Evolutionary conservation across 1,139 yeast genomes (phyloP).

Genomic region (Petasospora fabianii): DNA sequence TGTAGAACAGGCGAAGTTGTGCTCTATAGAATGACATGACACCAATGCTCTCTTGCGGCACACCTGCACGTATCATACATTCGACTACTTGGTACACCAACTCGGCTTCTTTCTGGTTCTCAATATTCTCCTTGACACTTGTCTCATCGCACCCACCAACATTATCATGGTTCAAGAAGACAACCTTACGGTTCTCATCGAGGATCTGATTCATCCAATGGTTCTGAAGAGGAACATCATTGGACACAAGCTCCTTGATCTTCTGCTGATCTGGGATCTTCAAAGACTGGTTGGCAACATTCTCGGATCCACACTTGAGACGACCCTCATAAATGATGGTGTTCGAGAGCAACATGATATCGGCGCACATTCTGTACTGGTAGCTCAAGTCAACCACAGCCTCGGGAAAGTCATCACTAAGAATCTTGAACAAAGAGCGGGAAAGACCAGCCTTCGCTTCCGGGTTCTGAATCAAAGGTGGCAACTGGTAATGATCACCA

Average conservation of each 20-base stretch:
- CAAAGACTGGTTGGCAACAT: slow-evolving; percentile 57
- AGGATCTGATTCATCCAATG: slow-evolving; percentile 46
- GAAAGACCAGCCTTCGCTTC: slow-evolving; percentile 68
- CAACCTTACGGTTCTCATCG: slow-evolving; percentile 52
- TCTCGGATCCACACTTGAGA: slow-evolving; percentile 67
- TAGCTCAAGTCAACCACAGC: slow-evolving; percentile 70
- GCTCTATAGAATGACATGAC: slow-evolving; percentile 87
- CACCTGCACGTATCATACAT: slow-evolving; percentile 58
- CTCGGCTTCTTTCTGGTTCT: slow-evolving; percentile 68
- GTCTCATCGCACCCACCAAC: slow-evolving; percentile 55
- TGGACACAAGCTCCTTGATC: slow-evolving; percentile 13
- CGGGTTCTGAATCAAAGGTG: slow-evolving; percentile 72
- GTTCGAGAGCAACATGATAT: slow-evolving; percentile 81
- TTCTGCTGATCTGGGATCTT: slow-evolving; percentile 37
- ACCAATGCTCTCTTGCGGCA: slow-evolving; percentile 60
- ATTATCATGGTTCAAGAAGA: slow-evolving; percentile 75
- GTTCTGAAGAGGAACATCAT: slow-evolving; percentile 17
- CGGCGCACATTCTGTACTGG: slow-evolving; percentile 92
- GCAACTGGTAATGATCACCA: slow-evolving; percentile 92
- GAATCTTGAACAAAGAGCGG: slow-evolving; percentile 66
- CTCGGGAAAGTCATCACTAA: slow-evolving; percentile 69
- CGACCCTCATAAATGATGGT: slow-evolving; percentile 71
- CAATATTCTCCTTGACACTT: slow-evolving; percentile 59
- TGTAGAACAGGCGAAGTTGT: slow-evolving; percentile 58
- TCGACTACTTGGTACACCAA: slow-evolving; percentile 61